Evolutionary conservation across 2,329 filamentous ascomycete species (phyloP).

Genomic region (Pyrenophora graminea): DNA sequence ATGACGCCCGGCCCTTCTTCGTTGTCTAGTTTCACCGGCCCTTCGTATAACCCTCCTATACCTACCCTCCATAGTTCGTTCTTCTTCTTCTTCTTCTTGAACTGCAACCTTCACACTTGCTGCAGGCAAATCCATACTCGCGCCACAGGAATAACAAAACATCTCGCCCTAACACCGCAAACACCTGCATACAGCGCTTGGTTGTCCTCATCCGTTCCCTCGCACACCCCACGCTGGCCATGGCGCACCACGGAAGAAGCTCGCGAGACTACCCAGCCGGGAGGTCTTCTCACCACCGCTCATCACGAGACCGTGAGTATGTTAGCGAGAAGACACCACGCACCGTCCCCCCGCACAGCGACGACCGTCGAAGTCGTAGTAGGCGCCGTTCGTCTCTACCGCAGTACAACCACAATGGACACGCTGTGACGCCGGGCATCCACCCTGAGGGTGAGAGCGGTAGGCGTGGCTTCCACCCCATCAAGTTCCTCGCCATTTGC

Average conservation of each 20-base stretch:
- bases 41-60: conserved; percentile 9
- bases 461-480: conserved; percentile 65
- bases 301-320: conserved; percentile 29
- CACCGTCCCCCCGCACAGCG: conserved; percentile 15
- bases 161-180: not conserved
- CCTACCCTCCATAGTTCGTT: not conserved
- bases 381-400: conserved; percentile 31
- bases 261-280: conserved; percentile 22
- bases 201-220: conserved; percentile 5
- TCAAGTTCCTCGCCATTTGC: conserved; percentile 66
- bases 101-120: conserved; percentile 10
- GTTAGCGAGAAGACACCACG: conserved; percentile 30
- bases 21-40: conserved; percentile 6
- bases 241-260: conserved; percentile 24
- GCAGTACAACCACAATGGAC: conserved; percentile 51
- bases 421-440: conserved; percentile 50
- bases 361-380: conserved; percentile 8
- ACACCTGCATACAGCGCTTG: conserved; percentile 8
- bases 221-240: conserved; percentile 8
- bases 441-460: conserved; percentile 68
- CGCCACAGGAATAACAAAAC: conserved; percentile 19
- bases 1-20: conserved; percentile 24
- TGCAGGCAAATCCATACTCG: conserved; percentile 14
- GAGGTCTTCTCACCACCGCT: conserved; percentile 5
- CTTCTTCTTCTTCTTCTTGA: not conserved